Percentiles rank a stretch among this genome's conserved stretches.
phyloP scores from a whole-genome alignment of 106 monocot genomes.

The Dendrobium chrysotoxum region DNA sequence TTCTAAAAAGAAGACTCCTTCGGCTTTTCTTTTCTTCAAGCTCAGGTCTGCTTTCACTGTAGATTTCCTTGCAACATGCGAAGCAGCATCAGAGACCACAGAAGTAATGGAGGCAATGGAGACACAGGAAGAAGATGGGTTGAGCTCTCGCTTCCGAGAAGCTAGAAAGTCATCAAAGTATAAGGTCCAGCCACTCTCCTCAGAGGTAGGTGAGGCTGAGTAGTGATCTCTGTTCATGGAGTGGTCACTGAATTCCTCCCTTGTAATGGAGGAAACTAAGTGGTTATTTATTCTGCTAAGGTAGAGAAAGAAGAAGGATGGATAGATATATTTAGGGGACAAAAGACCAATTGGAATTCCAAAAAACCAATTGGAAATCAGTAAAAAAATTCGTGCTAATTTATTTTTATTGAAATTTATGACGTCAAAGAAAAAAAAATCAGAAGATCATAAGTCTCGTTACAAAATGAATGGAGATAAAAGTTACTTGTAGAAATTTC shows the following conservation, averaged over 20 bases:
- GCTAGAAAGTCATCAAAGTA: conserved; percentile 23
- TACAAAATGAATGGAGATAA: too few relatives aligned
- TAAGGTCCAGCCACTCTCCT: conserved; percentile 27
- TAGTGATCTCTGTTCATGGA: neutral
- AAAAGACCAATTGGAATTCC: too few relatives aligned
- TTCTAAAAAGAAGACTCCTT: neutral
- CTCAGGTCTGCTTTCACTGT: conserved; percentile 8
- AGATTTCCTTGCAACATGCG: conserved; percentile 15
- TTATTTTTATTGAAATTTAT: too few relatives aligned
- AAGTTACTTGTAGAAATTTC: too few relatives aligned
- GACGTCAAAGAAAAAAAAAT: too few relatives aligned
- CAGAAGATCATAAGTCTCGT: too few relatives aligned
- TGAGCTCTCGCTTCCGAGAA: neutral
- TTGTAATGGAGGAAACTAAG: neutral
- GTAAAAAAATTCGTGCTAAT: too few relatives aligned
- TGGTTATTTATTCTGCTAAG: neutral
- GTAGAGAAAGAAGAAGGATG: neutral
- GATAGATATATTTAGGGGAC: too few relatives aligned
- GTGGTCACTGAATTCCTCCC: neutral
- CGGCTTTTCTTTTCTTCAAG: conserved; percentile 17
- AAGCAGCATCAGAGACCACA: conserved; percentile 30
- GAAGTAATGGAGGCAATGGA: conserved; percentile 12
- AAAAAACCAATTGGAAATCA: too few relatives aligned
- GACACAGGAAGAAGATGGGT: too few relatives aligned
- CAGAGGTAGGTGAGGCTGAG: neutral